Percentiles rank a stretch among this genome's conserved stretches.
Conservation (phyloP, 2,329 filamentous ascomycete species). For the Diplodia scrobiculata region DNA sequence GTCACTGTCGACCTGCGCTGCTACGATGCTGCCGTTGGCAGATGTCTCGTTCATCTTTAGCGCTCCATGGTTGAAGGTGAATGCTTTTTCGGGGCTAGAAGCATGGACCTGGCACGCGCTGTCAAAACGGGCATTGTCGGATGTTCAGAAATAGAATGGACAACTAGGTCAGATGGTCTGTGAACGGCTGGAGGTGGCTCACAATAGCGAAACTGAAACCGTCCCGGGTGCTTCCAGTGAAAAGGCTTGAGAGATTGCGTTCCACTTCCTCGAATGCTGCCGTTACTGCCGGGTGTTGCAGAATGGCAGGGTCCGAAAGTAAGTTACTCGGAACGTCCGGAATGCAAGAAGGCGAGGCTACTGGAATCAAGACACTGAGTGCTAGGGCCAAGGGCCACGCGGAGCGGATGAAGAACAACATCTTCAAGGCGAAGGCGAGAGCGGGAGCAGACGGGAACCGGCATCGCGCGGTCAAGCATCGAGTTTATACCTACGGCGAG, state of each 20-base stretch:
- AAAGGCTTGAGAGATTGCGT: slow-evolving; percentile 33
- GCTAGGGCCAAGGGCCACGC: background rate
- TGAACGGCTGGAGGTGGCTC: slow-evolving; percentile 22
- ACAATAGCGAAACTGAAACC: slow-evolving; percentile 40
- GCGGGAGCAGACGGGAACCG: background rate
- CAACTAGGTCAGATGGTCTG: too few species aligned
- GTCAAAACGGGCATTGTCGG: background rate
- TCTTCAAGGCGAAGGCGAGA: background rate
- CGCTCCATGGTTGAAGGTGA: slow-evolving; percentile 37
- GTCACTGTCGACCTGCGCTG: slow-evolving; percentile 34
- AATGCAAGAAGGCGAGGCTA: slow-evolving; percentile 33
- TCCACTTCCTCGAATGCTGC: slow-evolving; percentile 36
- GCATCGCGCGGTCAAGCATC: background rate
- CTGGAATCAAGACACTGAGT: background rate
- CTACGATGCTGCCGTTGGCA: background rate
- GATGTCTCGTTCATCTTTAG: slow-evolving; percentile 40
- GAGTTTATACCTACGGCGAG: slow-evolving; percentile 5
- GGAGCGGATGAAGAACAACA: background rate
- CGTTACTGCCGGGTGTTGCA: slow-evolving; percentile 35
- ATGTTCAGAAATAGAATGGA: background rate
- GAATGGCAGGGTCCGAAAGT: slow-evolving; percentile 32
- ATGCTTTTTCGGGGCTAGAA: slow-evolving; percentile 33
- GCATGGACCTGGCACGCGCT: slow-evolving; percentile 36
- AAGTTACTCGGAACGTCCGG: slow-evolving; percentile 36
- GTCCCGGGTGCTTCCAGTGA: slow-evolving; percentile 36